Conservation (phyloP, 1,284 basidiomycete species). For the Puccinia triticina region DNA sequence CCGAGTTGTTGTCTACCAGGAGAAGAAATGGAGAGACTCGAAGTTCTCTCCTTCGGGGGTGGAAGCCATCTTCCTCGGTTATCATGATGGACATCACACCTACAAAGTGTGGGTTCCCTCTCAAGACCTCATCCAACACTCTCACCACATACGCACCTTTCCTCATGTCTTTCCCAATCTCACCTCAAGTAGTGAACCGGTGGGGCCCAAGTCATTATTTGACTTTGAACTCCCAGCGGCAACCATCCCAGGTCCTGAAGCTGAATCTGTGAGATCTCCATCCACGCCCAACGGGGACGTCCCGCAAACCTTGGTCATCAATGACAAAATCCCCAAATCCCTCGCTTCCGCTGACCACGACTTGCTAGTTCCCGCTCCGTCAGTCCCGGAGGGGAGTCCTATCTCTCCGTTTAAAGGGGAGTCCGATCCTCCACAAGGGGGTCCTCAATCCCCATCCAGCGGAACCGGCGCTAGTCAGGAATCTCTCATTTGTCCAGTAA, state of each 20-base stretch:
- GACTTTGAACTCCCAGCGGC: too few species aligned
- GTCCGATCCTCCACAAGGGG: neutral
- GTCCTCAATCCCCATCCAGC: too few species aligned
- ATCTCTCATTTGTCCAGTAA: neutral
- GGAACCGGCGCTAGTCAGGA: too few species aligned
- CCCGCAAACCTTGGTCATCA: too few species aligned
- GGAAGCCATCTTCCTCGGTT: conserved; percentile 3
- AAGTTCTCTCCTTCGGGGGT: neutral
- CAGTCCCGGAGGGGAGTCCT: too few species aligned
- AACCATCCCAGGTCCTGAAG: too few species aligned
- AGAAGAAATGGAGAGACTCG: neutral
- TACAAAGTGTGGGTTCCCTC: conserved; percentile 13
- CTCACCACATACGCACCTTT: neutral
- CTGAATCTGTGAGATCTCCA: too few species aligned
- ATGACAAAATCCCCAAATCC: too few species aligned
- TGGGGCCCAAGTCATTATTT: neutral
- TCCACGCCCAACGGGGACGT: too few species aligned
- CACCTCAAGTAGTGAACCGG: neutral
- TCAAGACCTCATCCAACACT: neutral
- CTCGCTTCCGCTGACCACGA: too few species aligned
- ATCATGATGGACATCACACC: neutral
- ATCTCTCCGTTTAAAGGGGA: neutral
- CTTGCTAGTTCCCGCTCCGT: too few species aligned
- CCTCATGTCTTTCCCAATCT: neutral
- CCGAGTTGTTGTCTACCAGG: neutral